These are phyloP conservation scores for Colletotrichum orchidophilum DNA, from an alignment of 2,329 filamentous ascomycete genomes.

Conservation along the genomic window DNA sequence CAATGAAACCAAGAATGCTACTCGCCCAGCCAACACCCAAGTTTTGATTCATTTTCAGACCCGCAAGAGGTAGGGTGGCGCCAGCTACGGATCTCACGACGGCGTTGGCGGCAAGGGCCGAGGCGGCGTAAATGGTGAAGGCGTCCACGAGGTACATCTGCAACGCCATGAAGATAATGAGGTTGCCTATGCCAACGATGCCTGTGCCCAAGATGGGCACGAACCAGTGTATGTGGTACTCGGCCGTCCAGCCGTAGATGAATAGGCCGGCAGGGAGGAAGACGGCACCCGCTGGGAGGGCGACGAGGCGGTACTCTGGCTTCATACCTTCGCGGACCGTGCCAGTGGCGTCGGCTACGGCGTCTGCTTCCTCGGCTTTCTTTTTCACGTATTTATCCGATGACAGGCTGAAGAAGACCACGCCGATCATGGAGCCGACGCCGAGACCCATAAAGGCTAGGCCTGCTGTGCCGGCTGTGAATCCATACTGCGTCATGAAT, in stretches of 20 bases:
- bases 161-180: slow-evolving; percentile 60
- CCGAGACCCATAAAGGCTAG: slow-evolving; percentile 31
- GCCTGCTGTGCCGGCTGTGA: slow-evolving; percentile 39
- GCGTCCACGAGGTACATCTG: slow-evolving; percentile 74
- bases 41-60: slow-evolving; percentile 29
- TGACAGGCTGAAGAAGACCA: slow-evolving; percentile 23
- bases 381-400: slow-evolving; percentile 28
- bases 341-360: slow-evolving; percentile 2
- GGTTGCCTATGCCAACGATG: slow-evolving; percentile 57
- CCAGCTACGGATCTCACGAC: slow-evolving; percentile 60
- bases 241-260: slow-evolving; percentile 45
- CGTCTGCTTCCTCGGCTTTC: slow-evolving; percentile 26
- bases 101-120: slow-evolving; percentile 69
- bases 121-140: slow-evolving; percentile 57
- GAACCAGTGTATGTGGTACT: slow-evolving; percentile 66
- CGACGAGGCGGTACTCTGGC: slow-evolving; percentile 37
- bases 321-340: slow-evolving; percentile 19
- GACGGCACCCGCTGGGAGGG: slow-evolving; percentile 2
- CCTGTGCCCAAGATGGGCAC: slow-evolving; percentile 62
- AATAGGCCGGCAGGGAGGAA: slow-evolving; percentile 37
- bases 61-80: slow-evolving; percentile 34
- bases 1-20: slow-evolving; percentile 48
- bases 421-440: slow-evolving; percentile 27
- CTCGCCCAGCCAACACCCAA: slow-evolving; percentile 37
- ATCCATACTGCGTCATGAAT: slow-evolving; percentile 51